These are phyloP conservation scores for Haplosporangium sp. DNA, from an alignment of 371 early-diverging fungal genomes.

Conservation along the genomic window DNA sequence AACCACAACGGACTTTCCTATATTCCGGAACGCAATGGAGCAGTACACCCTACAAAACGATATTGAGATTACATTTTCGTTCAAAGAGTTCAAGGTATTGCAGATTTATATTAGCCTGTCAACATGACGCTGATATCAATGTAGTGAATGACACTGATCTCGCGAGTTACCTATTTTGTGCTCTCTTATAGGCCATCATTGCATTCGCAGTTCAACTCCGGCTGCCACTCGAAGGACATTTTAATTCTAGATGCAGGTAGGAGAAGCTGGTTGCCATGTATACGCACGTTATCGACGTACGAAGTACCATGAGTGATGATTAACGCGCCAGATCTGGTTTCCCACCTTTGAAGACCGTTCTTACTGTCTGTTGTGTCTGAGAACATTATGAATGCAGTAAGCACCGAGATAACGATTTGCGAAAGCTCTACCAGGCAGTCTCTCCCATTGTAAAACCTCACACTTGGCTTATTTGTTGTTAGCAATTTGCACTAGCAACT, in stretches of 20 bases:
- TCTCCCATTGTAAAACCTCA: neutral
- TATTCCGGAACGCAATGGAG: conserved; percentile 20
- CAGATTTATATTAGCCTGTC: neutral
- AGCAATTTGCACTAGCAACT: conserved; percentile 33
- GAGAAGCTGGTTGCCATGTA: neutral
- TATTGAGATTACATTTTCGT: conserved; percentile 25
- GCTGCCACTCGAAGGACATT: conserved; percentile 25
- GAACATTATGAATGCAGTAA: conserved; percentile 37
- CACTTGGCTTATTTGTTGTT: neutral
- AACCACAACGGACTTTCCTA: conserved; percentile 21
- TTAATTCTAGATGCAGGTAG: conserved; percentile 32
- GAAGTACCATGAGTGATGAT: no score
- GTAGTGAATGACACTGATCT: no score
- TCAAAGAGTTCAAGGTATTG: conserved; percentile 51
- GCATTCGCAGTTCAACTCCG: conserved; percentile 34
- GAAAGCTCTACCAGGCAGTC: neutral
- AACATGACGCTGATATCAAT: no score
- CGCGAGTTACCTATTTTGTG: neutral
- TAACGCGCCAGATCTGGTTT: neutral
- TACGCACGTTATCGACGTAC: no score
- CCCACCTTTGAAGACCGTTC: conserved; percentile 15
- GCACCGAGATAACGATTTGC: neutral
- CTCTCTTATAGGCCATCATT: conserved; percentile 20
- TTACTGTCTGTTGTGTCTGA: conserved; percentile 22
- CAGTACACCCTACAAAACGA: conserved; percentile 19